phyloP scores from a whole-genome alignment of 495 filamentous ascomycete species.

The Neurospora sp. region DNA sequence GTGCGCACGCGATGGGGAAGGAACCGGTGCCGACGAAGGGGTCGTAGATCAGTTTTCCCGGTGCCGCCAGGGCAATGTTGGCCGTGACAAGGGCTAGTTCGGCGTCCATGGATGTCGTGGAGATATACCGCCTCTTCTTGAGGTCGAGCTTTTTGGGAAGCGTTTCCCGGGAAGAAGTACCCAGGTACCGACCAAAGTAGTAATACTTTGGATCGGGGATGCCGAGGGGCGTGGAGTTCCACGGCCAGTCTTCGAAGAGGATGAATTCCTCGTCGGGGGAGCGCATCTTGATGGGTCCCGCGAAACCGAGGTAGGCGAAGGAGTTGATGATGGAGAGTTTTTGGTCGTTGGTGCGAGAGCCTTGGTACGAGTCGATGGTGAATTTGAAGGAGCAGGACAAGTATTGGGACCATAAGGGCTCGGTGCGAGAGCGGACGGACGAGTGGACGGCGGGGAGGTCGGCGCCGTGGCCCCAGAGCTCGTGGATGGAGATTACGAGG shows the following conservation, averaged over 20 bases:
- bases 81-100: constrained; percentile 86
- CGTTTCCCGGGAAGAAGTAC: constrained; percentile 45
- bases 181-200: constrained; percentile 63
- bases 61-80: constrained; percentile 74
- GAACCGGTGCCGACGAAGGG: constrained; percentile 93
- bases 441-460: constrained; percentile 60
- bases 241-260: constrained; percentile 69
- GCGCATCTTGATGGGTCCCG: constrained; percentile 64
- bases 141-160: constrained; percentile 69
- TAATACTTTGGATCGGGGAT: constrained; percentile 46
- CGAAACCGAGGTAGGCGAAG: constrained; percentile 68
- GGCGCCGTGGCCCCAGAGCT: constrained; percentile 72
- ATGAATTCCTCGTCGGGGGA: constrained; percentile 61
- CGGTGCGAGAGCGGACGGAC: constrained; percentile 47
- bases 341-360: constrained; percentile 46
- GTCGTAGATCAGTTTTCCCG: constrained; percentile 80
- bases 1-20: constrained; percentile 75
- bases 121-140: constrained; percentile 88
- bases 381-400: constrained; percentile 63
- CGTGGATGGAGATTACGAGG: constrained; percentile 69
- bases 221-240: constrained; percentile 32
- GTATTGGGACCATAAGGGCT: constrained; percentile 53
- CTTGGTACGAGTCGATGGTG: constrained; percentile 65
- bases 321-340: constrained; percentile 66
- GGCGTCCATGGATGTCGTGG: constrained; percentile 93